phyloP scores from a whole-genome alignment of 345 rosid species.

The Sisymbrium irio region DNA sequence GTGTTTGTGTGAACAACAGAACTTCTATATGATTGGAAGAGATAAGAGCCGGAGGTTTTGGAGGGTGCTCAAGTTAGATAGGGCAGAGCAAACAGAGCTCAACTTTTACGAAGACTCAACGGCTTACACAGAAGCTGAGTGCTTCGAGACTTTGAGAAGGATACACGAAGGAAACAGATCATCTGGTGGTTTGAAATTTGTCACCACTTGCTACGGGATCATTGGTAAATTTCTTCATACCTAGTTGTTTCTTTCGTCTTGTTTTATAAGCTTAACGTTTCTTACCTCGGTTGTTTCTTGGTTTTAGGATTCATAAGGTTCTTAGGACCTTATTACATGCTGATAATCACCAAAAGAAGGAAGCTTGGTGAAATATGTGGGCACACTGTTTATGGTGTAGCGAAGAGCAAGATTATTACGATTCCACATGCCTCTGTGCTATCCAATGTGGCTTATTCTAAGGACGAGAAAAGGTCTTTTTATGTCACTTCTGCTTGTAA shows the following conservation, averaged over 20 bases:
- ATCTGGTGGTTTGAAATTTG: conserved; percentile 83
- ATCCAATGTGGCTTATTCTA: conserved; percentile 81
- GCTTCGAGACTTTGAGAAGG: conserved; percentile 59
- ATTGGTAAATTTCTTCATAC: conserved; percentile 49
- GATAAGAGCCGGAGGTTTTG: conserved; percentile 64
- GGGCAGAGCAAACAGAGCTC: conserved; percentile 67
- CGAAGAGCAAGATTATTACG: conserved; percentile 67
- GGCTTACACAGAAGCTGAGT: conserved; percentile 64
- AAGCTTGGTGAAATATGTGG: conserved; percentile 88
- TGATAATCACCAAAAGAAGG: conserved; percentile 82
- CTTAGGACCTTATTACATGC: conserved; percentile 93
- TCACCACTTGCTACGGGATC: conserved; percentile 79
- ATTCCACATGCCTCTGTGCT: conserved; percentile 67
- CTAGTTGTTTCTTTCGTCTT: background rate
- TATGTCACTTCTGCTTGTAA: conserved; percentile 87
- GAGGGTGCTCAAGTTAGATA: conserved; percentile 79
- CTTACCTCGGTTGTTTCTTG: conserved; percentile 9
- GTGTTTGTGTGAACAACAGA: conserved; percentile 39
- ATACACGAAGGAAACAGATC: conserved; percentile 77
- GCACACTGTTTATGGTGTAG: conserved; percentile 62
- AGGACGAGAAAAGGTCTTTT: conserved; percentile 98
- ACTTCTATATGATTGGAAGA: conserved; percentile 83
- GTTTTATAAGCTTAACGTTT: background rate
- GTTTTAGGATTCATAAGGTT: conserved; percentile 78
- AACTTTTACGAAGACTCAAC: conserved; percentile 64